Evolutionary conservation across 441 rosid species (phyloP).

Genomic region (Mallotus repandus): DNA sequence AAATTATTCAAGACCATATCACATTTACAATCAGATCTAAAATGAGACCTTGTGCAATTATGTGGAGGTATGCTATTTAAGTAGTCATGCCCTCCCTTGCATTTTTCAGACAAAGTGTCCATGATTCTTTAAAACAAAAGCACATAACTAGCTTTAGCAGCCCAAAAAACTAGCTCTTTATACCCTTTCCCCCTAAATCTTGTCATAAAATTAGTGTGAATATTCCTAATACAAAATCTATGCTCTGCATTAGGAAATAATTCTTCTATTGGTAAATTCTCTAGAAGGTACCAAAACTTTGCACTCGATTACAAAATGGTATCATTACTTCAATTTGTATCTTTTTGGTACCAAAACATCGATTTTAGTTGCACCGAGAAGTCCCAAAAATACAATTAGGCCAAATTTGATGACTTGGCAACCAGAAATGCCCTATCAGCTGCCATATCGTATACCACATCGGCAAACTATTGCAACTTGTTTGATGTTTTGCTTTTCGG

Average conservation of each 20-base stretch:
- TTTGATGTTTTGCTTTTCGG: too few relatives aligned
- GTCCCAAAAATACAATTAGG: too few relatives aligned
- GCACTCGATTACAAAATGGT: too few relatives aligned
- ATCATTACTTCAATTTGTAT: too few relatives aligned
- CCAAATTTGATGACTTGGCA: too few relatives aligned
- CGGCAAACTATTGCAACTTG: too few relatives aligned
- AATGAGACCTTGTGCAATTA: background rate
- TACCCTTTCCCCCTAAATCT: background rate
- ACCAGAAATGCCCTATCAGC: too few relatives aligned
- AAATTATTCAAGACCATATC: background rate
- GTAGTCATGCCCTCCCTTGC: background rate
- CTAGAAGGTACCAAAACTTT: too few relatives aligned
- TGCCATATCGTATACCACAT: too few relatives aligned
- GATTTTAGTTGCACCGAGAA: too few relatives aligned
- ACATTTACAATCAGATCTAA: background rate
- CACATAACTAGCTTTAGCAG: background rate
- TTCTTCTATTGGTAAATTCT: background rate
- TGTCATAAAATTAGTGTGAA: background rate
- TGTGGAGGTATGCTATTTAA: background rate
- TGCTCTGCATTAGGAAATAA: background rate
- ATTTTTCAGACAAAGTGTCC: background rate
- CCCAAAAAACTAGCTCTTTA: background rate
- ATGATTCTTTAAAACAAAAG: background rate
- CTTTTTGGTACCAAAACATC: too few relatives aligned
- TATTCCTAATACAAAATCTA: background rate